Evolutionary conservation across 768 basidiomycete species (phyloP).

Genomic region (Gelatoporia subvermispora): DNA sequence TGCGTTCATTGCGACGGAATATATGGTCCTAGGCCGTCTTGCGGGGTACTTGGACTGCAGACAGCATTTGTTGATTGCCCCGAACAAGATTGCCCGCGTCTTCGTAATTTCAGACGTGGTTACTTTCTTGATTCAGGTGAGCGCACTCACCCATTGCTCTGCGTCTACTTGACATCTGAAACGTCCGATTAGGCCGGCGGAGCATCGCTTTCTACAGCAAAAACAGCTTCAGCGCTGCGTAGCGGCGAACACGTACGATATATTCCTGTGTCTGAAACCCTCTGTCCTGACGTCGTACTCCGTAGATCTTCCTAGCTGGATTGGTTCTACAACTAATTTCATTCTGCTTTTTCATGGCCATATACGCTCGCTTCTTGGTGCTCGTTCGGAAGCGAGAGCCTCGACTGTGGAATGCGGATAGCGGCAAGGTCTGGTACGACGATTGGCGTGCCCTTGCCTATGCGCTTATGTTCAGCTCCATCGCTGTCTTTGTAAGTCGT

Average conservation of each 20-base stretch:
- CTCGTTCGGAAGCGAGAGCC: slow-evolving; percentile 40
- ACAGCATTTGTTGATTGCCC: slow-evolving; percentile 43
- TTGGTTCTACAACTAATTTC: slow-evolving; percentile 52
- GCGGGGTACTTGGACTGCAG: slow-evolving; percentile 44
- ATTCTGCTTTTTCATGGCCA: slow-evolving; percentile 41
- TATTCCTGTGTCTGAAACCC: not conserved
- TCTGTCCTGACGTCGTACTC: no score
- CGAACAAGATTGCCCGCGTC: slow-evolving; percentile 45
- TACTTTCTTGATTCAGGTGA: slow-evolving; percentile 63
- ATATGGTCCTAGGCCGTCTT: slow-evolving; percentile 60
- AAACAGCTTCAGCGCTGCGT: slow-evolving; percentile 7
- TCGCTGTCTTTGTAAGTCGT: slow-evolving; percentile 55
- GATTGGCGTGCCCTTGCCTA: slow-evolving; percentile 57
- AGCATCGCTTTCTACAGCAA: slow-evolving; percentile 41
- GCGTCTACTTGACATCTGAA: no score
- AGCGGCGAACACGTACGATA: slow-evolving; percentile 8
- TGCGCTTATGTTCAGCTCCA: slow-evolving; percentile 49
- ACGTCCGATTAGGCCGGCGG: slow-evolving; percentile 41
- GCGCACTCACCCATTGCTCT: no score
- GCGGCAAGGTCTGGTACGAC: slow-evolving; percentile 37
- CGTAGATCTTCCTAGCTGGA: slow-evolving; percentile 51
- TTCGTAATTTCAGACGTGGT: slow-evolving; percentile 62
- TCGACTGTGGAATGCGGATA: slow-evolving; percentile 36
- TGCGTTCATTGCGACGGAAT: slow-evolving; percentile 68
- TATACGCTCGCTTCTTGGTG: slow-evolving; percentile 45